Evolutionary conservation across 345 rosid genomes (phyloP).

Genomic region (Alliaria petiolata): DNA sequence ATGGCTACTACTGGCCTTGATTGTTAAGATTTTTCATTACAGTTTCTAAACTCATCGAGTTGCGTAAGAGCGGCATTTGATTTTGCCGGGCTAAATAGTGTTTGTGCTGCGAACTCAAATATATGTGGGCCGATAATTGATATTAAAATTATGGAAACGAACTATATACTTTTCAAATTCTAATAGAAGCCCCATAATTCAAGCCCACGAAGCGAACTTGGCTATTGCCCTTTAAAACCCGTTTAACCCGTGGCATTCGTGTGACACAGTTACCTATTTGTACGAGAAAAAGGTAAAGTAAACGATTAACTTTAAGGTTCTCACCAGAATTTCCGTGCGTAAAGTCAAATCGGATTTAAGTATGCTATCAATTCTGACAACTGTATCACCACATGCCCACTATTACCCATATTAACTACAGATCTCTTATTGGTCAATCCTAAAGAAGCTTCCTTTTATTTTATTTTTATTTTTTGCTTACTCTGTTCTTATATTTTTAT

Average conservation of each 20-base stretch:
- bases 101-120: neutral
- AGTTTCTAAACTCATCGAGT: neutral
- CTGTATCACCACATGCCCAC: neutral
- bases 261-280: neutral
- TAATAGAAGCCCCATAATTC: too few relatives aligned
- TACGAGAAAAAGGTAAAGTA: neutral
- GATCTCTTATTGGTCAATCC: neutral
- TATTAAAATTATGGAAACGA: neutral
- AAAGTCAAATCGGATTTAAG: slow-evolving; percentile 6
- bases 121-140: neutral
- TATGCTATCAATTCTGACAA: neutral
- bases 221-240: too few relatives aligned
- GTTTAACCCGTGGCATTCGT: neutral
- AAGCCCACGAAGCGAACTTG: too few relatives aligned
- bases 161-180: neutral
- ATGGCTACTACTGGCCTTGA: too few relatives aligned
- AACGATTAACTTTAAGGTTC: neutral
- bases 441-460: neutral
- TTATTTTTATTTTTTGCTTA: neutral
- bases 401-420: neutral
- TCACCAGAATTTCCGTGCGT: neutral
- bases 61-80: neutral
- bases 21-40: too few relatives aligned
- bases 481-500: neutral
- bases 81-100: neutral